phyloP scores from a whole-genome alignment of 2,329 filamentous ascomycete species.

The Exophiala bonariae region DNA sequence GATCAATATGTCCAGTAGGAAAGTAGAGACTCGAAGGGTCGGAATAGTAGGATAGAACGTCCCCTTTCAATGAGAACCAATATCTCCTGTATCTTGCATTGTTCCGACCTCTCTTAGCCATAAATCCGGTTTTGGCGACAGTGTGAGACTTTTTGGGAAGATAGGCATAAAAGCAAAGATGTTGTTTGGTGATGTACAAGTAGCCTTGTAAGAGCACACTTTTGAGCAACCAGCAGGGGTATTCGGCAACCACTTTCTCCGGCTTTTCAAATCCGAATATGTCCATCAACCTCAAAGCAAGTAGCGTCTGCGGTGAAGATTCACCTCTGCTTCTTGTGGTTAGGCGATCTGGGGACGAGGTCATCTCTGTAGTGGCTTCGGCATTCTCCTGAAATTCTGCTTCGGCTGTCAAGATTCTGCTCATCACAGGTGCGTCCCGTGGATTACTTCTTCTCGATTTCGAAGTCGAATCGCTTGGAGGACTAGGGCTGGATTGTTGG shows the following conservation, averaged over 20 bases:
- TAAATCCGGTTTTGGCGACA: constrained; percentile 80
- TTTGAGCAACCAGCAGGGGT: constrained; percentile 89
- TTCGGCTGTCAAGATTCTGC: constrained; percentile 72
- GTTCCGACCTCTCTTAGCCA: constrained; percentile 83
- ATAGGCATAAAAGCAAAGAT: constrained; percentile 97
- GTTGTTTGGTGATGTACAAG: constrained; percentile 89
- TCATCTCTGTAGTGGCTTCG: constrained; percentile 14
- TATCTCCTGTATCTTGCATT: constrained; percentile 87
- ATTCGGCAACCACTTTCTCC: constrained; percentile 87
- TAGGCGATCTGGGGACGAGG: constrained; percentile 23
- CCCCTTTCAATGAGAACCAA: constrained; percentile 90
- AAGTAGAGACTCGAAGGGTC: constrained; percentile 87
- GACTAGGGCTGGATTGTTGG: constrained; percentile 11
- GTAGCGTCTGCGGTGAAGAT: constrained; percentile 50
- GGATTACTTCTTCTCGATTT: constrained; percentile 31
- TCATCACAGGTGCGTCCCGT: constrained; percentile 69
- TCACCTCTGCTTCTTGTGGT: constrained; percentile 34
- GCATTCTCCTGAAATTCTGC: constrained; percentile 53
- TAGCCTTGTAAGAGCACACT: constrained; percentile 91
- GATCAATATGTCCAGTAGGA: constrained; percentile 84
- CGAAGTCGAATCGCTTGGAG: constrained; percentile 18
- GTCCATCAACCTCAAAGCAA: constrained; percentile 73
- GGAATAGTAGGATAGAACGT: constrained; percentile 86
- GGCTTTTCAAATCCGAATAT: constrained; percentile 81
- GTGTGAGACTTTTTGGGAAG: constrained; percentile 85